Conservation (phyloP, 2,329 filamentous ascomycete genomes). For the Trichoderma gracile region DNA sequence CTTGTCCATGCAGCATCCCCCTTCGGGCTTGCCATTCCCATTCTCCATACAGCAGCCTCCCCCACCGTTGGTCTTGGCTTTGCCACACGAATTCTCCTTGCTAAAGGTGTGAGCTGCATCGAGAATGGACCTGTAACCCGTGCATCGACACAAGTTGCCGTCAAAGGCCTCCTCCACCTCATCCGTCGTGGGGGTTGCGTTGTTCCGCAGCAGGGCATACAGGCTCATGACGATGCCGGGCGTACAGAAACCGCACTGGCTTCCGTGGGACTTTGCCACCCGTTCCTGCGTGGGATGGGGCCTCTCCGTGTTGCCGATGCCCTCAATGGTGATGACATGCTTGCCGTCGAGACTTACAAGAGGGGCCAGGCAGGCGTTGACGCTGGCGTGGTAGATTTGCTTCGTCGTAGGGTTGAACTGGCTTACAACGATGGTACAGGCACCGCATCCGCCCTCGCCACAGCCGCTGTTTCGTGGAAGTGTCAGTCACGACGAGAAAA, state of each 20-base stretch:
- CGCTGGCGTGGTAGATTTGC: constrained; percentile 91
- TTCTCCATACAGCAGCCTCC: constrained; percentile 73
- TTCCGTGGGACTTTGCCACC: constrained; percentile 87
- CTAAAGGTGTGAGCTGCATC: constrained; percentile 93
- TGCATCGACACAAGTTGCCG: constrained; percentile 93
- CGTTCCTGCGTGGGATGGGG: constrained; percentile 91
- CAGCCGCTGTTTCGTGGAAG: constrained; percentile 63
- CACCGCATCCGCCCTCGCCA: constrained; percentile 93
- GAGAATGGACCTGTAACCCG: constrained; percentile 89
- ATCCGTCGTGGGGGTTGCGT: constrained; percentile 71
- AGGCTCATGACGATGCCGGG: constrained; percentile 98
- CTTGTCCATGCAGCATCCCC: constrained; percentile 70
- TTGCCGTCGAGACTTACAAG: constrained; percentile 93
- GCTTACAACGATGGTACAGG: constrained; percentile 92
- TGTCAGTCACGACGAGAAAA: constrained; percentile 14
- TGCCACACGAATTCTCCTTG: constrained; percentile 52
- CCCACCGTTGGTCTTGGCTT: constrained; percentile 47
- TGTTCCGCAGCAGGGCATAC: constrained; percentile 88
- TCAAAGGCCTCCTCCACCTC: constrained; percentile 96
- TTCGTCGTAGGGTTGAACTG: constrained; percentile 92
- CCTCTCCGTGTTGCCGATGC: constrained; percentile 82
- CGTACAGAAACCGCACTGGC: constrained; percentile 92
- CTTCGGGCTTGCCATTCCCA: constrained; percentile 44
- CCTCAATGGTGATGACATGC: constrained; percentile 96
- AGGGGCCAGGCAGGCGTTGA: constrained; percentile 93